These are phyloP conservation scores for Thinopyrum elongatum DNA, from an alignment of 176 grass and related monocot species.

Conservation along the genomic window DNA sequence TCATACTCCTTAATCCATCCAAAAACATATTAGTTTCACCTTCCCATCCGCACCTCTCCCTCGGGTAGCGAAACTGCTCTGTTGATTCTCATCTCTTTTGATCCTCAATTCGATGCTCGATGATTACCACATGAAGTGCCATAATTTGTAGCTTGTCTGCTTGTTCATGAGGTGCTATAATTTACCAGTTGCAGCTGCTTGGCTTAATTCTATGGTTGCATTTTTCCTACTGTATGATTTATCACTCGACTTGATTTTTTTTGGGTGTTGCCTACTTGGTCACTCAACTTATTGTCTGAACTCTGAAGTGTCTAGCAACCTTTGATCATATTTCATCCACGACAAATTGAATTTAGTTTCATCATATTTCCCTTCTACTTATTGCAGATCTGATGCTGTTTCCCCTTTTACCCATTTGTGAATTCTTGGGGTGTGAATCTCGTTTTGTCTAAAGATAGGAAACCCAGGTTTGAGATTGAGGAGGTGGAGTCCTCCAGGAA, in stretches of 20 bases:
- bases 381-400: too few species aligned
- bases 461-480: slow-evolving; percentile 74
- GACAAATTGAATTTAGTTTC: slow-evolving; percentile 1
- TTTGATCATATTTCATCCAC: background rate
- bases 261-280: background rate
- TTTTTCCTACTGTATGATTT: background rate
- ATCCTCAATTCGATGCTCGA: background rate
- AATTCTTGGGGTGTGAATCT: slow-evolving; percentile 38
- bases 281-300: background rate
- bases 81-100: background rate
- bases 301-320: background rate
- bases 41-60: background rate
- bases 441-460: slow-evolving; percentile 63
- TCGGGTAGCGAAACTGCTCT: slow-evolving; percentile 22
- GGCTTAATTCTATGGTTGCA: background rate
- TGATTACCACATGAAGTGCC: background rate
- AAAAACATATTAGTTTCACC: background rate
- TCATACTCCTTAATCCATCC: too few species aligned
- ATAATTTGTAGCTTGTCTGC: background rate
- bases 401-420: too few species aligned
- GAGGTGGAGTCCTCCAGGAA: slow-evolving; percentile 65
- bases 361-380: background rate
- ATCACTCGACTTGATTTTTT: background rate
- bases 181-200: background rate
- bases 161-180: background rate